Evolutionary conservation across 129 eudicot species (phyloP).

Genomic region (Flaveria ramosissima): DNA sequence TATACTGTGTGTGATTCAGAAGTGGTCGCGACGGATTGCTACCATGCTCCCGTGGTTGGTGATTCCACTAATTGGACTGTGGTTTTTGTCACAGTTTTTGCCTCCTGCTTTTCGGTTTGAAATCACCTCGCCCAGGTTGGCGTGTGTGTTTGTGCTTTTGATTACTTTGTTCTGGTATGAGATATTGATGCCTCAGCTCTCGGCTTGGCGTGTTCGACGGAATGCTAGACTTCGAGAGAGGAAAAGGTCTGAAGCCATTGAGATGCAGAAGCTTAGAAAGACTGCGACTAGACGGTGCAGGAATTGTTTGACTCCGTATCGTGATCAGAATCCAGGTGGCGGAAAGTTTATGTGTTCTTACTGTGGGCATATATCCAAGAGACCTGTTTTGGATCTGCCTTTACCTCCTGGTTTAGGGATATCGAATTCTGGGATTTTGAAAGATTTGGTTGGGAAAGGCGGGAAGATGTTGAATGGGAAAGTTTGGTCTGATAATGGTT

Average conservation of each 20-base stretch:
- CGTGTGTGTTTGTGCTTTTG: slow-evolving; percentile 82
- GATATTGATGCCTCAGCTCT: slow-evolving; percentile 82
- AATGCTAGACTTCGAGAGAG: slow-evolving; percentile 84
- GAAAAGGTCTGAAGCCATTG: slow-evolving; percentile 82
- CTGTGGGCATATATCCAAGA: slow-evolving; percentile 84
- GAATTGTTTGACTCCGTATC: slow-evolving; percentile 79
- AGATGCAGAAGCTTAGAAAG: slow-evolving; percentile 78
- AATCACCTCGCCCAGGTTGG: slow-evolving; percentile 81
- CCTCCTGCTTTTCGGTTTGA: slow-evolving; percentile 91
- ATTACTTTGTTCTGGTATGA: slow-evolving; percentile 89
- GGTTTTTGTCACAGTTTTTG: slow-evolving; percentile 85
- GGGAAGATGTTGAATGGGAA: slow-evolving; percentile 79
- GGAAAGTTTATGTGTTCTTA: slow-evolving; percentile 85
- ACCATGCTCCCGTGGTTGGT: slow-evolving; percentile 98
- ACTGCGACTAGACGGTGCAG: slow-evolving; percentile 86
- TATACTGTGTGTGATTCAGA: slow-evolving; percentile 92
- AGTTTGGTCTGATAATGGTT: slow-evolving; percentile 70
- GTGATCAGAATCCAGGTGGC: slow-evolving; percentile 91
- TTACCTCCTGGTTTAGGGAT: slow-evolving; percentile 60
- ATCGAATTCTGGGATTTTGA: slow-evolving; percentile 70
- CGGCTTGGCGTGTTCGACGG: slow-evolving; percentile 72
- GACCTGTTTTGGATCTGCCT: slow-evolving; percentile 78
- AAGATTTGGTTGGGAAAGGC: slow-evolving; percentile 78
- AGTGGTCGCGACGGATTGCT: slow-evolving; percentile 90
- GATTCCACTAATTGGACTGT: slow-evolving; percentile 84